Conservation (phyloP, 2,329 filamentous ascomycete genomes). For the Nemania sp. region DNA sequence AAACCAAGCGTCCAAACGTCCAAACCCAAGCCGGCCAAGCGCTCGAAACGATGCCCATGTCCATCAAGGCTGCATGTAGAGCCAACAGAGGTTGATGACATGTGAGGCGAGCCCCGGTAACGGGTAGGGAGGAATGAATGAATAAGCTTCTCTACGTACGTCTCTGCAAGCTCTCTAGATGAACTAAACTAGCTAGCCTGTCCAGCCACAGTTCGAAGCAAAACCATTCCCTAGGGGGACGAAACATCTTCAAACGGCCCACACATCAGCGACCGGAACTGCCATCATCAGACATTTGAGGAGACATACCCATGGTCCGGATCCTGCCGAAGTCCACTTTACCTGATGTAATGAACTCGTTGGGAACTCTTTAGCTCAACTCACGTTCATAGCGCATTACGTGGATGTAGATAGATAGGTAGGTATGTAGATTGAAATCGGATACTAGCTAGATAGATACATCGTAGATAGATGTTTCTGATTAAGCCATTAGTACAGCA, state of each 20-base stretch:
- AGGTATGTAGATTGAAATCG: background rate
- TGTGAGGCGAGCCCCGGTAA: constrained; percentile 27
- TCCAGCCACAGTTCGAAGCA: constrained; percentile 10
- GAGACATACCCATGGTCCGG: constrained; percentile 31
- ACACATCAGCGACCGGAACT: constrained; percentile 37
- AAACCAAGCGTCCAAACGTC: background rate
- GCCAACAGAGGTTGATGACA: constrained; percentile 3
- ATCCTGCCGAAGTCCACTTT: constrained; percentile 33
- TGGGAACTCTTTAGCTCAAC: background rate
- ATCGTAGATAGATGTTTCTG: background rate
- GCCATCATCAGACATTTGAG: constrained; percentile 35
- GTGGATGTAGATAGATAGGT: background rate
- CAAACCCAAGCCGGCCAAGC: constrained; percentile 25
- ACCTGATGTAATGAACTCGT: background rate
- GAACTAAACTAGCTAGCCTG: background rate
- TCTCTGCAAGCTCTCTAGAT: constrained; percentile 8
- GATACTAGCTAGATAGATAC: background rate
- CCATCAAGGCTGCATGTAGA: background rate
- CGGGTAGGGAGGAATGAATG: constrained; percentile 16
- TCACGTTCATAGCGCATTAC: background rate
- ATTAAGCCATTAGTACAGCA: background rate
- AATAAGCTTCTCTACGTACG: constrained; percentile 18
- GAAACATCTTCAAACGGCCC: constrained; percentile 39
- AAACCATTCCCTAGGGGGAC: constrained; percentile 25
- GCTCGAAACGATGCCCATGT: constrained; percentile 13